Evolutionary conservation across 164 flowering plant species (phyloP).

Genomic region (Aristolochia contorta): DNA sequence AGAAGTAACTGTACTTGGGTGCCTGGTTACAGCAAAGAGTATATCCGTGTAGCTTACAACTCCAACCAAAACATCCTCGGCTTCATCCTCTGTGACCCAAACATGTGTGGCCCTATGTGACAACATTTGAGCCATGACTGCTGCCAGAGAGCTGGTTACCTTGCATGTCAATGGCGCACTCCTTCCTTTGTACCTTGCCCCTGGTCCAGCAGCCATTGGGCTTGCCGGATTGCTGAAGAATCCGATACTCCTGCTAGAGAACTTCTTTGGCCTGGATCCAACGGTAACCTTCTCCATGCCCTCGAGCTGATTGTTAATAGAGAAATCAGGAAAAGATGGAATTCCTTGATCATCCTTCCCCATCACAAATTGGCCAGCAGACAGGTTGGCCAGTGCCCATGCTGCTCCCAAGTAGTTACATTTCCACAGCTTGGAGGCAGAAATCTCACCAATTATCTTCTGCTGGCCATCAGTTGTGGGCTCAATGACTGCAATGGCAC

Average conservation of each 20-base stretch:
- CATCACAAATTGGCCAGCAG: slow-evolving; percentile 95
- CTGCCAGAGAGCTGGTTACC: slow-evolving; percentile 74
- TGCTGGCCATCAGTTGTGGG: slow-evolving; percentile 29
- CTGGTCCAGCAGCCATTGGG: slow-evolving; percentile 22
- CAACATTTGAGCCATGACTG: slow-evolving; percentile 97
- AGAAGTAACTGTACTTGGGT: slow-evolving; percentile 10
- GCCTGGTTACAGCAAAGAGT: slow-evolving; percentile 59
- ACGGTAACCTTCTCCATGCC: slow-evolving; percentile 17
- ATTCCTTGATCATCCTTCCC: slow-evolving; percentile 64
- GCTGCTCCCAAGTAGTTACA: slow-evolving; percentile 88
- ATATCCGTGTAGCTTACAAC: slow-evolving; percentile 80
- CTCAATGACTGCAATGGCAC: slow-evolving; percentile 83
- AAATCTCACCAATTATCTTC: slow-evolving; percentile 87
- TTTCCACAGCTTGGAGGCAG: slow-evolving; percentile 80
- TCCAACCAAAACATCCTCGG: slow-evolving; percentile 70
- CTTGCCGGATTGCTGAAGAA: slow-evolving; percentile 43
- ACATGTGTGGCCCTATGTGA: slow-evolving; percentile 91
- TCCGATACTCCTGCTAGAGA: slow-evolving; percentile 79
- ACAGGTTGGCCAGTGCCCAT: slow-evolving; percentile 88
- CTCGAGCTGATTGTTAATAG: slow-evolving; percentile 15
- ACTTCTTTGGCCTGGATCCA: slow-evolving; percentile 32
- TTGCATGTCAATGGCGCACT: slow-evolving; percentile 87
- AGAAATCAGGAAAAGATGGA: slow-evolving; percentile 28
- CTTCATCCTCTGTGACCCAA: slow-evolving; percentile 82
- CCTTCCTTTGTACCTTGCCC: slow-evolving; percentile 56